Conservation (phyloP, 139 green algal species). For the Zygnema circumcarinatum region DNA sequence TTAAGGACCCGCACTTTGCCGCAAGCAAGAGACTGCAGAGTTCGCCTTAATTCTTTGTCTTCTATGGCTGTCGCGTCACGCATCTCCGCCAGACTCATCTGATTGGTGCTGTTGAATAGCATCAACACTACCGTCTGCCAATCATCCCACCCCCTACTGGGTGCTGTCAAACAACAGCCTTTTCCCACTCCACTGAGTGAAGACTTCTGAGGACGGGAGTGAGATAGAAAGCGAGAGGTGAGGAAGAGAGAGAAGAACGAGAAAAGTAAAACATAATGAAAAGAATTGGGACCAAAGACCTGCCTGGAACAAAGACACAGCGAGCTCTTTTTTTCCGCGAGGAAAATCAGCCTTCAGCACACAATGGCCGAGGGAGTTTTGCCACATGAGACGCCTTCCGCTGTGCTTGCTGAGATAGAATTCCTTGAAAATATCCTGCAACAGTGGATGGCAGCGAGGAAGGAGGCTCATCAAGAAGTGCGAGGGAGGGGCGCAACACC, state of each 20-base stretch:
- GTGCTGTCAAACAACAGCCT: too few relatives aligned
- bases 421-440: constrained; percentile 79
- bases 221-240: too few relatives aligned
- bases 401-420: constrained; percentile 95
- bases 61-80: constrained; percentile 67
- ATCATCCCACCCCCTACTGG: not conserved
- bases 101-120: constrained; percentile 90
- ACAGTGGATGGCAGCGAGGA: constrained; percentile 32
- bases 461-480: not conserved
- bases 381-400: constrained; percentile 90
- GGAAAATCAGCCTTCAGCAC: constrained; percentile 83
- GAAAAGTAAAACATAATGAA: too few relatives aligned
- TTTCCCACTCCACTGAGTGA: not conserved
- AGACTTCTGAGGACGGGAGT: too few relatives aligned
- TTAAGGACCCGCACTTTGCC: constrained; percentile 85
- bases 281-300: too few relatives aligned
- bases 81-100: constrained; percentile 81
- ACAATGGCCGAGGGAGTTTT: constrained; percentile 84
- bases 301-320: constrained; percentile 85
- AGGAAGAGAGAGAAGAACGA: too few relatives aligned
- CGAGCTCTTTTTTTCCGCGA: constrained; percentile 87
- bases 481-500: too few relatives aligned
- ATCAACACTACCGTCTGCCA: constrained; percentile 88
- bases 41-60: constrained; percentile 88
- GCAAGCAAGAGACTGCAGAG: constrained; percentile 88